Evolutionary conservation across 177 flowering plant species (phyloP), one percentile per base, ranked within the genome.

Genomic region (Vitis hybrid): DNA sequence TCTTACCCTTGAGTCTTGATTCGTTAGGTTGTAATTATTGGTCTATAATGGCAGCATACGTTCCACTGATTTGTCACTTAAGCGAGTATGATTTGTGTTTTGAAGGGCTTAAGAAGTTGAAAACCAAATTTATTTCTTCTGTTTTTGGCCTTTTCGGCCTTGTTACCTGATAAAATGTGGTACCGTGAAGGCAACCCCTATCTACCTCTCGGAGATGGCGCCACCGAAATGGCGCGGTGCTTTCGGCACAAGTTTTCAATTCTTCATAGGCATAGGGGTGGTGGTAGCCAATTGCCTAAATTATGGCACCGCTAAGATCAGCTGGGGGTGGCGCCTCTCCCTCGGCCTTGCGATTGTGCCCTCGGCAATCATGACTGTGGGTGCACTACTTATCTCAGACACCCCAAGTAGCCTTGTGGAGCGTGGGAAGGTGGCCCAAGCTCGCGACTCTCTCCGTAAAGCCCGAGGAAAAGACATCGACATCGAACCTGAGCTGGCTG

Each of bases 251-350:
- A 87, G 88, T 70, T 86, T 86, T 74, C 85, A 84, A 56, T 81
- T 88, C 74, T 82, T 82, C 76, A 64, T 83, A n/a, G 85, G 83
- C 72, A 60, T 83, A 1, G 92, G 92, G 0, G 87, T 85, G 9
- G 77, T 86, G 0, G 61, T 64, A 3, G 75, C 92, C 75, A 86
- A 82, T 50, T 79, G 82, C 78, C 64, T 86, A 52, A 89, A 89
- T 76, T 88, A 40, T 51, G 80, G 65, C 62, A 77, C 83, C 3
- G 76, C 87, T 2, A 76, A 70, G 61, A 71, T 66, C 64, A 68
- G 65, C 63, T 79, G 81, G 77, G 89, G 93, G n/a, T 87, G 91
- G 96, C 84, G 93, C 7, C 65, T 86, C 56, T 83, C 93, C 19
- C 83, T 89, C 3, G 93, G 91, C 66, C 80, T 86, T 0, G 91